Conservation (phyloP, 2,329 filamentous ascomycete species). For the Beauveria caledonica region DNA sequence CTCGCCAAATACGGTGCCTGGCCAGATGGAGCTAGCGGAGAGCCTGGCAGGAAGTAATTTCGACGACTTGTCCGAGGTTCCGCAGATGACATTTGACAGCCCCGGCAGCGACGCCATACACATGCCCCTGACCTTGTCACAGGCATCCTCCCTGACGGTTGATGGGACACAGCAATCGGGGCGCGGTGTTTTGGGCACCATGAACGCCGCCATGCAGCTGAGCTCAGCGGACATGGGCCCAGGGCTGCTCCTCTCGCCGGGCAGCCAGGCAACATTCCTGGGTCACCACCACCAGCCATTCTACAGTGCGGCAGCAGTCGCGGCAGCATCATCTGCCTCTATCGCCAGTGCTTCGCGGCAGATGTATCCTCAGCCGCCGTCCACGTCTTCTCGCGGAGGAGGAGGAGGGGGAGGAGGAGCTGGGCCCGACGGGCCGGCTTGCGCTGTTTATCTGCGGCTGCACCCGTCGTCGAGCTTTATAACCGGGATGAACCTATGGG, state of each 20-base stretch:
- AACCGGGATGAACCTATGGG: conserved; percentile 50
- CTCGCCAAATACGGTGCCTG: conserved; percentile 11
- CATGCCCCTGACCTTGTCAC: conserved; percentile 17
- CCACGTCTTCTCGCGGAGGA: conserved; percentile 14
- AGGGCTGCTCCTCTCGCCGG: conserved; percentile 31
- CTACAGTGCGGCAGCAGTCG: conserved; percentile 8
- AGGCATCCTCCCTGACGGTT: conserved; percentile 16
- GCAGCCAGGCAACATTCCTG: conserved; percentile 27
- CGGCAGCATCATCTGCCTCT: neutral
- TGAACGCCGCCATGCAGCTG: conserved; percentile 20
- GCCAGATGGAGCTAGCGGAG: conserved; percentile 16
- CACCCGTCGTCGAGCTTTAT: conserved; percentile 53
- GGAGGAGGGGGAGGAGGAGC: neutral
- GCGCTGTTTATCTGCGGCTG: conserved; percentile 62
- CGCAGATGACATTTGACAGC: conserved; percentile 19
- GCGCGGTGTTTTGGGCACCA: conserved; percentile 18
- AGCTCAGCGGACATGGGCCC: conserved; percentile 29
- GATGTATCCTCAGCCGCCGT: conserved; percentile 14
- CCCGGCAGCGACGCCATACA: conserved; percentile 16
- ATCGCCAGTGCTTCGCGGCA: neutral
- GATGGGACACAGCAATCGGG: conserved; percentile 16
- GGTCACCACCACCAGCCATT: conserved; percentile 25
- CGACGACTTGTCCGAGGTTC: conserved; percentile 18
- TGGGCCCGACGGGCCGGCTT: conserved; percentile 16
- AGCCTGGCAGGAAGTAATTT: conserved; percentile 17